Conservation (phyloP, 179 eudicot species). For the Spergularia azorica region DNA sequence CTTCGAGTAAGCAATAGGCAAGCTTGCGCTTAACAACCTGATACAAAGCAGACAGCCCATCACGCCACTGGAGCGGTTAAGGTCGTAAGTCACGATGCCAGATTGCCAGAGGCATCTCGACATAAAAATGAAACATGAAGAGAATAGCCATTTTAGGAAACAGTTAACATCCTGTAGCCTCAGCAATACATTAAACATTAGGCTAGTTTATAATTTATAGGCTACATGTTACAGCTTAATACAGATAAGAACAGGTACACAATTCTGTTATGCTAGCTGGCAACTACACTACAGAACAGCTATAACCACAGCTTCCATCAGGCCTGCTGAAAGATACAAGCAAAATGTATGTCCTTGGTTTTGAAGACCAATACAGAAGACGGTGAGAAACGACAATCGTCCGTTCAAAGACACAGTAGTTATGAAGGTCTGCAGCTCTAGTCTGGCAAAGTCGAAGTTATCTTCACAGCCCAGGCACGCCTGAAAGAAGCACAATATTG, state of each 20-base stretch:
- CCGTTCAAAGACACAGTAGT: not conserved
- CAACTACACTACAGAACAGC: not conserved
- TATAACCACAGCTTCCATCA: not conserved
- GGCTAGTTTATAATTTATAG: not conserved
- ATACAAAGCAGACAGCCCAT: too few relatives aligned
- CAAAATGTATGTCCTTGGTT: conserved; percentile 10
- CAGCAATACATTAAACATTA: too few relatives aligned
- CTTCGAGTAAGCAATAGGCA: too few relatives aligned
- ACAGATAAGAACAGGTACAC: not conserved
- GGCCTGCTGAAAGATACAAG: not conserved
- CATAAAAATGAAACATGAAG: too few relatives aligned
- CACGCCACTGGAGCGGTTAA: too few relatives aligned
- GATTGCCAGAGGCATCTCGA: too few relatives aligned
- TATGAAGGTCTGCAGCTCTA: not conserved
- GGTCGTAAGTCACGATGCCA: too few relatives aligned
- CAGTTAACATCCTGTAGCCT: too few relatives aligned
- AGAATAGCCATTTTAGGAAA: too few relatives aligned
- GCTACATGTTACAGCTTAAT: not conserved
- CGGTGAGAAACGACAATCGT: not conserved
- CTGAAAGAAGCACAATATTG: conserved; percentile 16
- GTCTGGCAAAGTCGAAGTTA: not conserved
- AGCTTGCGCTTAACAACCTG: too few relatives aligned
- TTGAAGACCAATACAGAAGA: not conserved
- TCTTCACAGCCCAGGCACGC: not conserved
- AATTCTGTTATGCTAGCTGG: conserved; percentile 1